phyloP scores from a whole-genome alignment of 2,329 filamentous ascomycete species.

The Metarhizium humberi region DNA sequence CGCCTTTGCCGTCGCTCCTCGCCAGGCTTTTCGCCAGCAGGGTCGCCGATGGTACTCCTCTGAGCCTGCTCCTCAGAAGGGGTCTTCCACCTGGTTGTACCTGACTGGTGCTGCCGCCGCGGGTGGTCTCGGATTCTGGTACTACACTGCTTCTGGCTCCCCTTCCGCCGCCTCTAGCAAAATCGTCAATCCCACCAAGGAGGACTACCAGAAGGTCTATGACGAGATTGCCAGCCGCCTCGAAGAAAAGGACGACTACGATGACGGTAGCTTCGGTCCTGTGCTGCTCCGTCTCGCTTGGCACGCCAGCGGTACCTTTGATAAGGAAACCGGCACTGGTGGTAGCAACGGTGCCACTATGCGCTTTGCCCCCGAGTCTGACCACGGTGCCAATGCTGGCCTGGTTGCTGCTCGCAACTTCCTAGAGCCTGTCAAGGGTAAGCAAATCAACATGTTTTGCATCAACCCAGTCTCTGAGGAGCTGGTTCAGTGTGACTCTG shows the following conservation, averaged over 20 bases:
- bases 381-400: conserved; percentile 91
- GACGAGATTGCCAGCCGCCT: conserved; percentile 71
- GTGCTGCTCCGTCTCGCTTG: conserved; percentile 86
- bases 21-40: conserved; percentile 63
- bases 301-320: conserved; percentile 90
- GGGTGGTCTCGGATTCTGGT: conserved; percentile 57
- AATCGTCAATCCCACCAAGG: conserved; percentile 63
- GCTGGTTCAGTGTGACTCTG: not conserved
- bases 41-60: conserved; percentile 75
- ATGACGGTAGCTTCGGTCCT: conserved; percentile 92
- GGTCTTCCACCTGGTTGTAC: conserved; percentile 42
- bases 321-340: conserved; percentile 78
- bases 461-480: not conserved
- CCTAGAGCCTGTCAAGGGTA: conserved; percentile 81
- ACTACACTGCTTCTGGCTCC: conserved; percentile 48
- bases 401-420: conserved; percentile 82
- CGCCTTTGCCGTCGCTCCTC: conserved; percentile 49
- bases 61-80: conserved; percentile 43
- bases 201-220: conserved; percentile 95
- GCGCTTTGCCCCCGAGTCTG: conserved; percentile 82
- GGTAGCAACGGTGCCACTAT: conserved; percentile 96
- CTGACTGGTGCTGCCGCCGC: conserved; percentile 48
- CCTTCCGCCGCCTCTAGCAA: conserved; percentile 39
- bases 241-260: conserved; percentile 88
- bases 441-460: conserved; percentile 16